These are phyloP conservation scores for Trichosporon sp. DNA, from an alignment of 1,284 basidiomycete species.

Conservation along the genomic window DNA sequence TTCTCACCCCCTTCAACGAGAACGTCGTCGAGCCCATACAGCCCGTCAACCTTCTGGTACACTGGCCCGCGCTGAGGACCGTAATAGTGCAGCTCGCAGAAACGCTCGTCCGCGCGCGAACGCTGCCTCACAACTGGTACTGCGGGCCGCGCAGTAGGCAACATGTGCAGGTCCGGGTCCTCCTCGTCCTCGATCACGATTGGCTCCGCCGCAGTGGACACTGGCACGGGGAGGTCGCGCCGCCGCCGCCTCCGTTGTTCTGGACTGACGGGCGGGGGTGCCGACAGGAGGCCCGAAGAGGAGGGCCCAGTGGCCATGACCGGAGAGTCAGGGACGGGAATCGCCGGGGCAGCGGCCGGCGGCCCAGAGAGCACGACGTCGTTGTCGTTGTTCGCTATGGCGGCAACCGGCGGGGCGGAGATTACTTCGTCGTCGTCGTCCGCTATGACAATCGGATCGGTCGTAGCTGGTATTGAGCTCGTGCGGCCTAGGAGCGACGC, in stretches of 20 bases:
- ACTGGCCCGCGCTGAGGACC: neutral
- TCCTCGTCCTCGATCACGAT: neutral
- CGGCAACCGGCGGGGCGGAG: neutral
- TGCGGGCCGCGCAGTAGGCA: neutral
- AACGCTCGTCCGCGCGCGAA: neutral
- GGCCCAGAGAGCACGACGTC: neutral
- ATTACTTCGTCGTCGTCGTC: neutral
- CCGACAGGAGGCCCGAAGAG: neutral
- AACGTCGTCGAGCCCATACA: neutral
- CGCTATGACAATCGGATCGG: neutral
- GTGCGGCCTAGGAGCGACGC: neutral
- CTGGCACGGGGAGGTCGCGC: neutral
- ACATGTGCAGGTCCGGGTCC: neutral
- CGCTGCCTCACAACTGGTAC: neutral
- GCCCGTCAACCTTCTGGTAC: neutral
- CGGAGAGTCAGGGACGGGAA: neutral
- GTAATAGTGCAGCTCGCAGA: neutral
- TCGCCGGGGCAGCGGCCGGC: neutral
- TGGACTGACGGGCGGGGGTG: neutral
- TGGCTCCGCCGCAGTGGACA: neutral
- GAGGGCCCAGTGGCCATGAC: neutral
- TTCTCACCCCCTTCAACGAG: neutral
- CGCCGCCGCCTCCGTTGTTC: neutral
- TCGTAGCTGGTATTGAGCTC: neutral
- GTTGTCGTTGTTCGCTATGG: too few relatives aligned